phyloP scores from a whole-genome alignment of 257 asterid genomes.

The Eucommia ulmoides region DNA sequence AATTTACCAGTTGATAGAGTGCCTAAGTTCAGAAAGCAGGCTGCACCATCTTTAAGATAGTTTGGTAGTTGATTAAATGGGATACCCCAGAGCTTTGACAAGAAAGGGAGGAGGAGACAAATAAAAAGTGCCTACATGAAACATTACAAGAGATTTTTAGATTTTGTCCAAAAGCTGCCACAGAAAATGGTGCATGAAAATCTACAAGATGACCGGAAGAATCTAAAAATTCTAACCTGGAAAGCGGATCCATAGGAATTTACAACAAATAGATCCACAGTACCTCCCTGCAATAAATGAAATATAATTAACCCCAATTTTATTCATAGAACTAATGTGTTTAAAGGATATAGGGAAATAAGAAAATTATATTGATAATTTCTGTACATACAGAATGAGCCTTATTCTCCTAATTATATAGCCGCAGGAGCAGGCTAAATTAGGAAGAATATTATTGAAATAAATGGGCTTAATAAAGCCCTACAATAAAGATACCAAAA shows the following conservation, averaged over 20 bases:
- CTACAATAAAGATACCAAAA: too few relatives aligned
- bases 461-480: too few relatives aligned
- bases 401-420: too few relatives aligned
- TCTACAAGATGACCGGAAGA: constrained; percentile 7
- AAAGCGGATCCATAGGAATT: constrained; percentile 90
- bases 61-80: constrained; percentile 69
- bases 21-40: constrained; percentile 89
- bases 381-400: too few relatives aligned
- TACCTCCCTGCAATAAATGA: constrained; percentile 46
- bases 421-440: too few relatives aligned
- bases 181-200: constrained; percentile 1
- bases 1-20: constrained; percentile 52
- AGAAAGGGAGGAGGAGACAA: constrained; percentile 86
- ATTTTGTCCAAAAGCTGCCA: constrained; percentile 10
- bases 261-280: constrained; percentile 77
- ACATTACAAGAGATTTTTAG: constrained; percentile 15
- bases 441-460: too few relatives aligned
- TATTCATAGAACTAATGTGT: too few relatives aligned
- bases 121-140: constrained; percentile 63
- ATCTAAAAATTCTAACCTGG: constrained; percentile 42
- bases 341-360: too few relatives aligned
- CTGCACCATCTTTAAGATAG: constrained; percentile 86
- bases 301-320: not conserved
- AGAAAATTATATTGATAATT: too few relatives aligned
- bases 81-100: constrained; percentile 90